phyloP scores from a whole-genome alignment of 345 rosid species.

The Citrus maxima region DNA sequence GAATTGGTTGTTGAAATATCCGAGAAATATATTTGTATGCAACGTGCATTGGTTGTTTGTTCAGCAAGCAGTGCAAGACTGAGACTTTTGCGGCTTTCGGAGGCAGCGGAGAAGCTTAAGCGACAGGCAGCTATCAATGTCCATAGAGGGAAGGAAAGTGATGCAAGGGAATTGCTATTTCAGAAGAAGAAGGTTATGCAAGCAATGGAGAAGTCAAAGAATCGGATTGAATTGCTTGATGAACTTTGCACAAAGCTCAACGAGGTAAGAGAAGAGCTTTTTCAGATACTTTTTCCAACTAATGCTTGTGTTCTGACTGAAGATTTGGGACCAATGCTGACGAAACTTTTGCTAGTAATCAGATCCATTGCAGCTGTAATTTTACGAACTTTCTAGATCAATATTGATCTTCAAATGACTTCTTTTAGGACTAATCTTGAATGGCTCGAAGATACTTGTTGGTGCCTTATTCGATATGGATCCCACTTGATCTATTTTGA shows the following conservation, averaged over 20 bases:
- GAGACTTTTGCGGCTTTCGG: slow-evolving; percentile 77
- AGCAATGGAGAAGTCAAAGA: slow-evolving; percentile 72
- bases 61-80: slow-evolving; percentile 70
- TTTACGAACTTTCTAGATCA: neutral
- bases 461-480: neutral
- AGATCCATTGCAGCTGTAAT: neutral
- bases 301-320: neutral
- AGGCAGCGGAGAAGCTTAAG: slow-evolving; percentile 82
- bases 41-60: slow-evolving; percentile 10
- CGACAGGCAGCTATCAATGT: slow-evolving; percentile 67
- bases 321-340: neutral
- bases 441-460: neutral
- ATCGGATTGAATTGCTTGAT: slow-evolving; percentile 71
- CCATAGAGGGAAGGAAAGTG: slow-evolving; percentile 64
- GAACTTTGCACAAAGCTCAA: slow-evolving; percentile 67
- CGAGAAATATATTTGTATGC: neutral
- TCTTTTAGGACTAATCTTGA: neutral
- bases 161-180: slow-evolving; percentile 70
- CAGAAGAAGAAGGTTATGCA: slow-evolving; percentile 87
- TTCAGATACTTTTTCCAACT: neutral
- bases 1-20: neutral
- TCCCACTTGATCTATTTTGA: neutral
- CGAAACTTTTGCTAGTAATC: neutral
- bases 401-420: neutral
- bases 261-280: slow-evolving; percentile 41